Base-by-base conservation (phyloP, 2,329 filamentous ascomycete species). In the Cercospora sp. region DNA sequence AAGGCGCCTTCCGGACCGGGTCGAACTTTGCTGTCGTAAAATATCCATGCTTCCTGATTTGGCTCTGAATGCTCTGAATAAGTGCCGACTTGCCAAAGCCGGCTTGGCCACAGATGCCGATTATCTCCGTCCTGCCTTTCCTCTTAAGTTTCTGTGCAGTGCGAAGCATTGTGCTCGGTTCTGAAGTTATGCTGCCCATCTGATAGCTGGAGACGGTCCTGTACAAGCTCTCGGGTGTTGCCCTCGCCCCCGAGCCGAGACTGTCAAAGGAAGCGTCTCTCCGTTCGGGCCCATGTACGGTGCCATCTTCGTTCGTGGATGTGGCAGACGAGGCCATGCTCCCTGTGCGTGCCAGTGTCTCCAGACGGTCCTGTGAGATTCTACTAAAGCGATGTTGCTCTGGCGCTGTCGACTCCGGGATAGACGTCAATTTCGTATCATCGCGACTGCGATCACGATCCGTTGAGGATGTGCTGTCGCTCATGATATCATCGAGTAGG, bases 31-130 rank as follows among this genome's bases (percentile, higher is more conserved):
- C 84, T 58, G 84, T 83, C 0, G 86, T 86, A 72, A 88, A 88
- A 73, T 89, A 90, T 5, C 87, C 87, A 67, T 84, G 78, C 71
- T 83, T 84, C 33, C 88, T 84, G 45, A 87, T 87, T 23, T 81
- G 80, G 9, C 84, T 80, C 69, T 89, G 87, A 8, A 88, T 82
- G 65, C 84, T 85, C 70, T 87, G 86, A 16, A 89, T 78, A 6
- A 90, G 79, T 66, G 87, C 84, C 1, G 86, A 86, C 74, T 90
- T 90, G 16, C 88, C 88, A 36, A 87, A 81, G 2, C 88, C 88
- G 58, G 86, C 82, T 18, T 82, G 79, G 20, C 87, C 88, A 62
- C 80, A 84, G 51, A 90, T 84, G 16, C 84, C 82, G 55, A 90
- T 83, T 4, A 90, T 80, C 73, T 89, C 87, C 63, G 84, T 88